Percentiles rank a stretch among this genome's conserved stretches.
Evolutionary conservation across 306 rosid genomes (phyloP).

Genomic region (Prunus davidiana): DNA sequence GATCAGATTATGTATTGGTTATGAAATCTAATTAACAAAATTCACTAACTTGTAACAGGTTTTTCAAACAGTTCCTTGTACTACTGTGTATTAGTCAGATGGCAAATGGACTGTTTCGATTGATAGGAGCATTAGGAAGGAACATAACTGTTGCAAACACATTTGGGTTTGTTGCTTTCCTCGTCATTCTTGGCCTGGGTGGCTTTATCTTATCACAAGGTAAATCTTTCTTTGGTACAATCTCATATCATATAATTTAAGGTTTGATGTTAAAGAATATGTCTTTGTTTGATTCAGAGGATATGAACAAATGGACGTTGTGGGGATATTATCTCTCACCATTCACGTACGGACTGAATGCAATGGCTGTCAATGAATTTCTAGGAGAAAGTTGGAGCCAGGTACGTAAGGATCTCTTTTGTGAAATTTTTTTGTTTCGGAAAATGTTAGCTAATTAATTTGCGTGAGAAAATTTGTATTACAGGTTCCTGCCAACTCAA

Average conservation of each 20-base stretch:
- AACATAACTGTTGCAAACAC: conserved; percentile 40
- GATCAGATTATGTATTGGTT: not conserved
- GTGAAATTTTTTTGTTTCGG: not conserved
- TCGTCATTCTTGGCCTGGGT: conserved; percentile 32
- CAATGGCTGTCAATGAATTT: conserved; percentile 51
- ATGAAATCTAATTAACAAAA: not conserved
- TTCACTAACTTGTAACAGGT: conserved; percentile 24
- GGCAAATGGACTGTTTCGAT: conserved; percentile 52
- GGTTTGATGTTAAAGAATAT: not conserved
- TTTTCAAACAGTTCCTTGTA: conserved; percentile 39
- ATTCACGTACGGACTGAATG: conserved; percentile 58
- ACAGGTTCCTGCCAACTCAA: conserved; percentile 11
- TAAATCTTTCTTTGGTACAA: not conserved
- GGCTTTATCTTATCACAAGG: conserved; percentile 50
- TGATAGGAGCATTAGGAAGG: conserved; percentile 46
- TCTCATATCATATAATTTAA: not conserved
- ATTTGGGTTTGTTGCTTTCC: conserved; percentile 30
- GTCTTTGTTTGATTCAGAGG: conserved; percentile 21
- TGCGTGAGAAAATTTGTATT: not conserved
- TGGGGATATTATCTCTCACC: conserved; percentile 67
- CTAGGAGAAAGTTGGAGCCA: conserved; percentile 54
- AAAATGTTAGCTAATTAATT: not conserved
- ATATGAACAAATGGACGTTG: conserved; percentile 51
- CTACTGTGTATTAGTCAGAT: conserved; percentile 38
- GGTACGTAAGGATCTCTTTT: conserved; percentile 20